Conservation (phyloP, 1,284 basidiomycete genomes). For the Microbotryum scabiosae region DNA sequence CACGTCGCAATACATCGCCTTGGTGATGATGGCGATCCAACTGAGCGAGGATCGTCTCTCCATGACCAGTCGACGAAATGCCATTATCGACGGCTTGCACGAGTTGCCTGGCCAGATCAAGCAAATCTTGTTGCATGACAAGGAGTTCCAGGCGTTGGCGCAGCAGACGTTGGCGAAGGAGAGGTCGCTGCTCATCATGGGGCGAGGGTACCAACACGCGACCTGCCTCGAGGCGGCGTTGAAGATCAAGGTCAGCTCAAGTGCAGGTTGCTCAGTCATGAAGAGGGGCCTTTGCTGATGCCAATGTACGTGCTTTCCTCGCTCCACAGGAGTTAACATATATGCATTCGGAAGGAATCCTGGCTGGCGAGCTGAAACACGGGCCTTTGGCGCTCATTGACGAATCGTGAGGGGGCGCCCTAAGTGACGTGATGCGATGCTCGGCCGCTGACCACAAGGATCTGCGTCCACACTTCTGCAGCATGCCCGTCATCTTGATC, state of each 20-base stretch:
- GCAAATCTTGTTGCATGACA: slow-evolving; percentile 74
- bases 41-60: slow-evolving; percentile 94
- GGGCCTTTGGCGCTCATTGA: slow-evolving; percentile 95
- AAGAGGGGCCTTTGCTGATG: slow-evolving; percentile 47
- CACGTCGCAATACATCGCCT: slow-evolving; percentile 97
- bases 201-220: slow-evolving; percentile 93
- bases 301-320: slow-evolving; percentile 52
- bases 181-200: slow-evolving; percentile 92
- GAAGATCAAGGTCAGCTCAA: slow-evolving; percentile 89
- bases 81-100: slow-evolving; percentile 91
- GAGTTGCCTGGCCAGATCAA: slow-evolving; percentile 84
- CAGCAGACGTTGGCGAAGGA: slow-evolving; percentile 67
- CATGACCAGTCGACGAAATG: slow-evolving; percentile 76
- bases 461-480: not conserved
- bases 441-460: not conserved
- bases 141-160: slow-evolving; percentile 70
- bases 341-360: slow-evolving; percentile 53
- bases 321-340: slow-evolving; percentile 25
- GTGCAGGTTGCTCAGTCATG: slow-evolving; percentile 51
- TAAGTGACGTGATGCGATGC: not conserved
- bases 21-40: slow-evolving; percentile 97
- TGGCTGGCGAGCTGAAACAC: slow-evolving; percentile 97
- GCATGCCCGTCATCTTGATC: slow-evolving; percentile 72
- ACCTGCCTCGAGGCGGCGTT: slow-evolving; percentile 97
- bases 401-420: slow-evolving; percentile 56